phyloP scores from a whole-genome alignment of 2,329 filamentous ascomycete genomes.

The Verticillium klebahnii region DNA sequence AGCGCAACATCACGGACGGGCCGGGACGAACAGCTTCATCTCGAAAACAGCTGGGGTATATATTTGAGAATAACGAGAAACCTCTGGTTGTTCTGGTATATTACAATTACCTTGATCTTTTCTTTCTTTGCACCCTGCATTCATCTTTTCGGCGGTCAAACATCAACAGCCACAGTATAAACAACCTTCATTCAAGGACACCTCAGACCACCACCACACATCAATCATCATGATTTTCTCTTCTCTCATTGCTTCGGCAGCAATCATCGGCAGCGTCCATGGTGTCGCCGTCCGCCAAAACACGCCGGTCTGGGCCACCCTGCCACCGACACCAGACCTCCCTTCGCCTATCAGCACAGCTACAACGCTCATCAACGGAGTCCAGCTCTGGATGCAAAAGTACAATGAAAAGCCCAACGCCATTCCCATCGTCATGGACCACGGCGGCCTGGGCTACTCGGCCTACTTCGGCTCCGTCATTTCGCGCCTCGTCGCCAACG shows the following conservation, averaged over 20 bases:
- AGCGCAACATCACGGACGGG: not conserved
- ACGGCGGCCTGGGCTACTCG: conserved; percentile 36
- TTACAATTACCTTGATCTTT: not conserved
- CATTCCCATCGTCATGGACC: conserved; percentile 31
- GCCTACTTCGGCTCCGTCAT: conserved; percentile 35
- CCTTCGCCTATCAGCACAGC: conserved; percentile 25
- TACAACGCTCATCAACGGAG: conserved; percentile 27
- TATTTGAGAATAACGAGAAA: not conserved
- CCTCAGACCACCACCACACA: not conserved
- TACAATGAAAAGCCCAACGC: conserved; percentile 29
- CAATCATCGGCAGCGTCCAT: not conserved
- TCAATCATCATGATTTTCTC: not conserved
- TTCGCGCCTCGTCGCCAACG: conserved; percentile 22
- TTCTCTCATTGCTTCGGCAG: not conserved
- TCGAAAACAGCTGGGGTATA: not conserved
- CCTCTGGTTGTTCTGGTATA: not conserved
- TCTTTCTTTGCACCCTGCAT: not conserved
- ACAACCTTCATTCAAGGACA: not conserved
- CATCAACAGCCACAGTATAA: not conserved
- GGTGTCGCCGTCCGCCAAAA: conserved; percentile 18
- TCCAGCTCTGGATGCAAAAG: conserved; percentile 34
- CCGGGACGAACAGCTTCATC: not conserved
- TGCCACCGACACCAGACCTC: conserved; percentile 31
- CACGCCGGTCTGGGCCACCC: conserved; percentile 24
- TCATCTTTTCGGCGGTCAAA: not conserved